phyloP scores from a whole-genome alignment of 2,329 filamentous ascomycete genomes.

The Claviceps sorghi region DNA sequence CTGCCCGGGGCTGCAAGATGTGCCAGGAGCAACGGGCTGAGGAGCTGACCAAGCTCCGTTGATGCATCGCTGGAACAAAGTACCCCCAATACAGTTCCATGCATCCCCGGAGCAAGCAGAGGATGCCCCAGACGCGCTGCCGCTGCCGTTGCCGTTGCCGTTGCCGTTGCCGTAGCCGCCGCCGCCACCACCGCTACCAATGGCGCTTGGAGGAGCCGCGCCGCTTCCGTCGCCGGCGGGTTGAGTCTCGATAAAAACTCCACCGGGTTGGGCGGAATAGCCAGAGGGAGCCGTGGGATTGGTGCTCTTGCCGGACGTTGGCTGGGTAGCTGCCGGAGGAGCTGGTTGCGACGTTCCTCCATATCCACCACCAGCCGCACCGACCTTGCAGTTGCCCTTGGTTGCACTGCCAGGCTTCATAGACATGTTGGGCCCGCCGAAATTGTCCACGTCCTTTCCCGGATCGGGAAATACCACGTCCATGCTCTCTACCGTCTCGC shows the following conservation, averaged over 20 bases:
- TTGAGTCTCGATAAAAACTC: slow-evolving; percentile 18
- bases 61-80: slow-evolving; percentile 39
- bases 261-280: slow-evolving; percentile 15
- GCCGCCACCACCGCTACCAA: slow-evolving; percentile 9
- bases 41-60: slow-evolving; percentile 33
- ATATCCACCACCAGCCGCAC: slow-evolving; percentile 6
- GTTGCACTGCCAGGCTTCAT: not conserved
- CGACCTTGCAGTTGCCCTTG: slow-evolving; percentile 11
- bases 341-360: not conserved
- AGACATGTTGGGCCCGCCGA: slow-evolving; percentile 24
- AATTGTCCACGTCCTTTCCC: slow-evolving; percentile 38
- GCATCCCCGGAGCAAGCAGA: slow-evolving; percentile 34
- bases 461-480: slow-evolving; percentile 49
- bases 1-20: slow-evolving; percentile 26
- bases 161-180: slow-evolving; percentile 13
- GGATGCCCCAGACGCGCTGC: slow-evolving; percentile 16
- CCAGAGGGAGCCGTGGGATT: not conserved
- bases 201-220: not conserved
- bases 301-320: not conserved
- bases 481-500: slow-evolving; percentile 31
- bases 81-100: slow-evolving; percentile 39
- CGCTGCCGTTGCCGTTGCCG: slow-evolving; percentile 12
- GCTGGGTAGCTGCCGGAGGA: not conserved
- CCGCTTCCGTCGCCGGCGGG: slow-evolving; percentile 4
- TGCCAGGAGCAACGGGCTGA: slow-evolving; percentile 30